Base-by-base conservation (phyloP, 2,329 filamentous ascomycete species). In the Cryoendolithus antarcticus region DNA sequence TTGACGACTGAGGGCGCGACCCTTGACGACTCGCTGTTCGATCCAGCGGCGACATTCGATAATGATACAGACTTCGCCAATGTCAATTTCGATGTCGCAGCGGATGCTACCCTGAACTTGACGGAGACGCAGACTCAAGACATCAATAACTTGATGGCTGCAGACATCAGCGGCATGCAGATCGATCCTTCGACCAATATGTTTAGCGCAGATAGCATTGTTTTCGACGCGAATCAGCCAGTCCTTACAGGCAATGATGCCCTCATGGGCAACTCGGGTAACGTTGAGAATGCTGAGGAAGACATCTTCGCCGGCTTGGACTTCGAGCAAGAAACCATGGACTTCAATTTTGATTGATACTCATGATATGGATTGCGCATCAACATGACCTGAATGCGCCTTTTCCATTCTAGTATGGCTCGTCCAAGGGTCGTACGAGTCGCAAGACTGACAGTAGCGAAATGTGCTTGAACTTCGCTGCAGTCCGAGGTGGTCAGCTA, bases 251-350 rank as follows among this genome's bases (percentile, higher is more conserved):
- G 30, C 30, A 32, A 32, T 12, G 12, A 12, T 32, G 12, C 30
- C 12, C 10, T 12, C 30, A 36, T 29, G 3, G 39, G 39, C 32
- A 31, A 34, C 13, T 59, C 41, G 50, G 57, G 39, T 13, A 43
- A 41, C 32, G 44, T 42, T 54, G 56, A 48, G 42, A 58, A 47
- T 41, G 51, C 48, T 27, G 60, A 63, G 13, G 60, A 63, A 24
- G 60, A 63, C 40, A 61, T 62, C 31, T 62, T 61, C 44, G 66
- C 63, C 45, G 65, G 60, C 1, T 47, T 69, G 44, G 59, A 65
- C 38, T 19, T 19, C 15, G 15, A 19, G 15, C 15, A 19, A 19
- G 15, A 19, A 19, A 19, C 15, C 15, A 19, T 19, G 15, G 15
- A 19, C 15, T 19, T 19, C 15, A 19, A 19, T 19, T 19, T 19